Evolutionary conservation across 331 rosid species (phyloP), one percentile per base, ranked within the genome.

Genomic region (Saraca asoca): DNA sequence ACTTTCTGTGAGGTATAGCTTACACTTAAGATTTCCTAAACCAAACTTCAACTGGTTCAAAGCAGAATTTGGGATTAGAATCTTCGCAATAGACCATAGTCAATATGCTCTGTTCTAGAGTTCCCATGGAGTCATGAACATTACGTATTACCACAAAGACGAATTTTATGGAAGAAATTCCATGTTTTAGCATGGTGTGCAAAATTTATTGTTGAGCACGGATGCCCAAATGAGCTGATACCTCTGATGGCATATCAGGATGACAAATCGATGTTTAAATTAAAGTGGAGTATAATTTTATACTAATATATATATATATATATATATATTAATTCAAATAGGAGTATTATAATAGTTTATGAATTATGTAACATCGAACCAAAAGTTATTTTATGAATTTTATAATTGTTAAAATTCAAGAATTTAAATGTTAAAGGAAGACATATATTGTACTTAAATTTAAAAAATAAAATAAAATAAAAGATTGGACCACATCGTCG

Each of bases 1-100:
- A 66, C 62, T 70, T 76, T 70, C 68, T 93, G 98, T 66, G 88
- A 85, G 98, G 98, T 93, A 85, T 79, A 51, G 8, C 41, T 69
- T 72, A 56, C 70, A 44, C 38, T 74, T 58, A 51, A 4, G 66
- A 58, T 54, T 66, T 61, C 73, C 70, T 51, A 33, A 76, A 72
- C 62, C 43, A 57, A 67, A 34, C 13, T 5, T 42, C 5, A 9
- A 42, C n/a, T n/a, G n/a, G n/a, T n/a, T n/a, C n/a, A n/a, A 37
- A 37, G 41, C 7, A 45, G 18, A n/a, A 45, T 45, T 45, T 12
- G 17, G 17, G 1, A 45, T 4, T 45, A 0, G 8, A 45, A 45
- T 14, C 18, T 45, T n/a, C n/a, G 9, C 12, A 42, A 37, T 10
- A 10, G 12, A n/a, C 14, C 16, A n/a, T n/a, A 45, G 51, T 18